A percentile compares a stretch with the other conserved stretches of the same genome.
Conservation (phyloP, 768 basidiomycete species). For the Russula foetens region DNA sequence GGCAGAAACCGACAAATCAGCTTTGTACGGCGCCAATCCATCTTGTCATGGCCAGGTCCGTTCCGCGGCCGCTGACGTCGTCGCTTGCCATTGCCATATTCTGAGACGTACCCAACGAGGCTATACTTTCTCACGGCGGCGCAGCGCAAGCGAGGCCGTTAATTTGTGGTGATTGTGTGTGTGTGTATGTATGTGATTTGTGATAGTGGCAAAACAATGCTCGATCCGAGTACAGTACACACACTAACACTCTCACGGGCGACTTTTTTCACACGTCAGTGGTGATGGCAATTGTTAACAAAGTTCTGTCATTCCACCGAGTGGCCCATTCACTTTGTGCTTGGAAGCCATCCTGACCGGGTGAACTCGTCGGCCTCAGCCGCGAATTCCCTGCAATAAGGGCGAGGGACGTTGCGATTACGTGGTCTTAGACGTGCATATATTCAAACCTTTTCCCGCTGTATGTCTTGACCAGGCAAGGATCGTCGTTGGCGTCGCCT, state of each 20-base stretch:
- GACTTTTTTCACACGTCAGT: conserved; percentile 4
- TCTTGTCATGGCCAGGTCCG: background rate
- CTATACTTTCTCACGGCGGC: conserved; percentile 8
- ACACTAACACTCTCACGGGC: background rate
- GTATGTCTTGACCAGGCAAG: background rate
- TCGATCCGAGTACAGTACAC: background rate
- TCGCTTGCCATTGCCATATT: background rate
- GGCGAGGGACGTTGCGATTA: background rate
- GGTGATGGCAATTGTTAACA: background rate
- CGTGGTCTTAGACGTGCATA: background rate
- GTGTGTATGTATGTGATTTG: background rate
- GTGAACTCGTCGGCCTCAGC: background rate
- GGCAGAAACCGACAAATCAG: background rate
- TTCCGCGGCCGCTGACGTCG: conserved; percentile 12
- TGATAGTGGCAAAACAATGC: conserved; percentile 3
- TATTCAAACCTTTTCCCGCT: background rate
- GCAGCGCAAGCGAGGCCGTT: background rate
- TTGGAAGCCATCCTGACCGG: background rate
- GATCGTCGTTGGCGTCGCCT: background rate
- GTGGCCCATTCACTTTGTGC: background rate
- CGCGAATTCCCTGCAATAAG: background rate
- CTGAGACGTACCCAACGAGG: background rate
- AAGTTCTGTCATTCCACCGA: conserved; percentile 7
- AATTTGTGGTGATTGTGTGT: background rate
- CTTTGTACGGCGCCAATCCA: conserved; percentile 7